Percentiles rank a stretch among this genome's conserved stretches.
Evolutionary conservation across 176 grass and related monocot genomes (phyloP).

Genomic region (Oryza meyeriana): DNA sequence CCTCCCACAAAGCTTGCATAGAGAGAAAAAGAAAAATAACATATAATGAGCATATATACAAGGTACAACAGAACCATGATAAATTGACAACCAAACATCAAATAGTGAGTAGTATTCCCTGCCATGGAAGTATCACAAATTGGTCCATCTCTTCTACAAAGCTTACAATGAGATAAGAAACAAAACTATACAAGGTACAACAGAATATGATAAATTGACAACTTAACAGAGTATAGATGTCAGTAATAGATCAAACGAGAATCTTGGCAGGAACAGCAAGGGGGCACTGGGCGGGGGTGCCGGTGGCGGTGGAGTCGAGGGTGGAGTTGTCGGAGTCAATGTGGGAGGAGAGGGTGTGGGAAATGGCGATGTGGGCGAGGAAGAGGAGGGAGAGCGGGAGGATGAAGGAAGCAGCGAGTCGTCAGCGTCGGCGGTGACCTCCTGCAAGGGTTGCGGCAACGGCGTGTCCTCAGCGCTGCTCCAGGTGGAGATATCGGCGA

Average conservation of each 20-base stretch:
- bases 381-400: too few species aligned
- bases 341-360: too few species aligned
- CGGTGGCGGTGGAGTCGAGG: too few species aligned
- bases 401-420: too few species aligned
- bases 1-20: slow-evolving; percentile 94
- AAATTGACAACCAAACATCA: not conserved
- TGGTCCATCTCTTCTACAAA: not conserved
- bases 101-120: not conserved
- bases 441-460: not conserved
- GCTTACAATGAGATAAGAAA: not conserved
- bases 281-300: too few species aligned
- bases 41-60: not conserved
- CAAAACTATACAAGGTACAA: not conserved
- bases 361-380: too few species aligned
- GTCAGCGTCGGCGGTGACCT: not conserved
- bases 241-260: too few species aligned
- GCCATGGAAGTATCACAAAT: not conserved
- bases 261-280: too few species aligned
- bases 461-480: not conserved
- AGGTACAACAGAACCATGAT: not conserved
- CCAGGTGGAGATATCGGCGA: slow-evolving; percentile 40
- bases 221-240: not conserved
- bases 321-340: too few species aligned
- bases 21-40: slow-evolving; percentile 44
- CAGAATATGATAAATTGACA: not conserved